Percentiles rank a stretch among this genome's conserved stretches.
Evolutionary conservation across 345 rosid species (phyloP).

Genomic region (Populus nigra): DNA sequence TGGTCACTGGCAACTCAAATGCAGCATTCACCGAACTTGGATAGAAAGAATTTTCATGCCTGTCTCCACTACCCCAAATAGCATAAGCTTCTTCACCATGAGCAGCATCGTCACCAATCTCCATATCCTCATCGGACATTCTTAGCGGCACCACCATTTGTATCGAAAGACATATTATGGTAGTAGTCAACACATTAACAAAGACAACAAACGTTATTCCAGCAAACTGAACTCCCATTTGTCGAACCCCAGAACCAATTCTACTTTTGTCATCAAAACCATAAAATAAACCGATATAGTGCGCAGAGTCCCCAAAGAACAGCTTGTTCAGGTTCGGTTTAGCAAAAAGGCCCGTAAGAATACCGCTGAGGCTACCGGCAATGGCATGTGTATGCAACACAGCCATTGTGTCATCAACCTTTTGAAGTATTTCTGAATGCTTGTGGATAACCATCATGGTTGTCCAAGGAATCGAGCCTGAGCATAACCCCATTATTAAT

Average conservation of each 20-base stretch:
- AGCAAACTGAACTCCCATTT: slow-evolving; percentile 41
- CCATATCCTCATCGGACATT: slow-evolving; percentile 45
- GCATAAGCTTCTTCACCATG: slow-evolving; percentile 48
- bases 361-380: slow-evolving; percentile 46
- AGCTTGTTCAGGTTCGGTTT: slow-evolving; percentile 35
- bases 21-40: background rate
- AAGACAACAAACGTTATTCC: slow-evolving; percentile 24
- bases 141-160: slow-evolving; percentile 35
- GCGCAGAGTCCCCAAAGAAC: slow-evolving; percentile 1
- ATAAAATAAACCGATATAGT: slow-evolving; percentile 39
- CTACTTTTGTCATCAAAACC: slow-evolving; percentile 30
- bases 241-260: slow-evolving; percentile 26
- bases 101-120: slow-evolving; percentile 43
- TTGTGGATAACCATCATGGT: slow-evolving; percentile 56
- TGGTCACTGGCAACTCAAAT: slow-evolving; percentile 7
- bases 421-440: slow-evolving; percentile 35
- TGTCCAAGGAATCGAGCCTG: slow-evolving; percentile 54
- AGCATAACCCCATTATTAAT: slow-evolving; percentile 45
- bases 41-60: slow-evolving; percentile 20
- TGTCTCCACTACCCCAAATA: slow-evolving; percentile 36
- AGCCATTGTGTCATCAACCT: slow-evolving; percentile 55
- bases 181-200: slow-evolving; percentile 33
- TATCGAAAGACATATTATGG: slow-evolving; percentile 31
- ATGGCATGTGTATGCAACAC: slow-evolving; percentile 51
- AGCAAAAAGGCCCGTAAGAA: slow-evolving; percentile 42